These are phyloP conservation scores for Yarrowia yakushimensis DNA, from an alignment of 805 yeast genomes.

Conservation along the genomic window DNA sequence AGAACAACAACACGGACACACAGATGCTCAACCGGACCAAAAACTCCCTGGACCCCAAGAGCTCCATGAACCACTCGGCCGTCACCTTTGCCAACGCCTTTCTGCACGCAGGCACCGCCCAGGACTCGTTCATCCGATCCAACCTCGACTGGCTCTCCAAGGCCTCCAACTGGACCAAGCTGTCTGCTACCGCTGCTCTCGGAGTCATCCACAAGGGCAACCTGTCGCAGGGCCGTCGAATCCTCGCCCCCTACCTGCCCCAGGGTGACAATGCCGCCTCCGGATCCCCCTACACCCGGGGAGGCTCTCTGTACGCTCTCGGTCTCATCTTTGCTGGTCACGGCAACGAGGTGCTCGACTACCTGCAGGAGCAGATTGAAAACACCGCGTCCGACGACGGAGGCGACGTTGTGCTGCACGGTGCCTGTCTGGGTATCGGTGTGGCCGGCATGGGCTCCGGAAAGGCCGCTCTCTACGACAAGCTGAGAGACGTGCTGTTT, in stretches of 20 bases:
- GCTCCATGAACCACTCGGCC: slow-evolving; percentile 92
- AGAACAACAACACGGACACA: slow-evolving; percentile 83
- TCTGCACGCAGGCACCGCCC: slow-evolving; percentile 94
- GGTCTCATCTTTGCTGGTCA: slow-evolving; percentile 96
- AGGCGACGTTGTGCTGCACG: slow-evolving; percentile 72
- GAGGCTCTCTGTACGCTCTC: slow-evolving; percentile 90
- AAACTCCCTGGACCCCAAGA: slow-evolving; percentile 79
- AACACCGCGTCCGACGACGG: slow-evolving; percentile 44
- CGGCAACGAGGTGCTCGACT: slow-evolving; percentile 76
- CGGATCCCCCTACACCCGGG: slow-evolving; percentile 84
- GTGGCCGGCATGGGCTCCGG: slow-evolving; percentile 95
- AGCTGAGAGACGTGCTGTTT: slow-evolving; percentile 75
- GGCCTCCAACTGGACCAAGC: slow-evolving; percentile 98
- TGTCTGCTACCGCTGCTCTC: slow-evolving; percentile 94
- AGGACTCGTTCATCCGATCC: slow-evolving; percentile 83
- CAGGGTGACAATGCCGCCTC: slow-evolving; percentile 38
- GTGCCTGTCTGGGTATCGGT: slow-evolving; percentile 93
- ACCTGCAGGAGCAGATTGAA: slow-evolving; percentile 61
- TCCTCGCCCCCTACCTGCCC: slow-evolving; percentile 88
- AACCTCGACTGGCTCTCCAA: slow-evolving; percentile 95
- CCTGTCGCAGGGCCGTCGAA: slow-evolving; percentile 80
- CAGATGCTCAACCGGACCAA: slow-evolving; percentile 78
- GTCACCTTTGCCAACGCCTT: slow-evolving; percentile 93
- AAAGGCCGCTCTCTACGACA: slow-evolving; percentile 69
- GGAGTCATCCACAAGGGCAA: slow-evolving; percentile 97